Base-by-base conservation (phyloP, 106 monocot genomes). In the Acanthochlamys bracteata region DNA sequence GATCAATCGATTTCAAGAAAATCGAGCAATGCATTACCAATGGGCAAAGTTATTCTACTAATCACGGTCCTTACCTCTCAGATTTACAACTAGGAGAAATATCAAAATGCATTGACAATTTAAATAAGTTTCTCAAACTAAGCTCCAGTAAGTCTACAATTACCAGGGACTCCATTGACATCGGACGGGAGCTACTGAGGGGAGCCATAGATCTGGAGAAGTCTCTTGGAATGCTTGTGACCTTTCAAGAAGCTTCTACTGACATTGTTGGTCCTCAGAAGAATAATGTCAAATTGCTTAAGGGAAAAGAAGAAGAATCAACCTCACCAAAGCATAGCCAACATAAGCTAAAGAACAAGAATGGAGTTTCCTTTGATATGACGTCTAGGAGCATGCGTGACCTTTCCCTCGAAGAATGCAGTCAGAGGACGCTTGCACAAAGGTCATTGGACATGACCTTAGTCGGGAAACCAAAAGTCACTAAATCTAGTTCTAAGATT, bases 181-280 rank as follows among this genome's bases (percentile, higher is more conserved):
- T 80, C 33, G 80, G 82, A 56, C 68, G 72, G 27, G 72, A 83
- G 27, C 65, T 90, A 15, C 25, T 90, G 64, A 75, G 61, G 75
- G 90, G 90, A 11, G 87, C 84, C n/a, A 82, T 74, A 47, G 89
- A 86, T 64, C 67, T 93, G 61, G 86, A 93, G 60, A 83, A 83
- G 60, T 83, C 83, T 19, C 54, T 93, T 19, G 85, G 64, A 64
- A 81, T 89, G 85, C 78, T 93, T 17, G 51, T 67, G 4, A 81
- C 41, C 59, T 55, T 93, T 0, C 85, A 83, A 71, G 85, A 85
- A 46, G 80, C 85, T 59, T 79, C 89, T 45, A 69, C 83, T 60
- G 68, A 67, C 74, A 83, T 81, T 74, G 69, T 57, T 33, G 66
- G 57, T 42, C 73, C 82, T 3, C 43, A 76, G 64, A 65, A 59